These are phyloP conservation scores for Talaromyces liani DNA, from an alignment of 495 filamentous ascomycete genomes.

Conservation along the genomic window DNA sequence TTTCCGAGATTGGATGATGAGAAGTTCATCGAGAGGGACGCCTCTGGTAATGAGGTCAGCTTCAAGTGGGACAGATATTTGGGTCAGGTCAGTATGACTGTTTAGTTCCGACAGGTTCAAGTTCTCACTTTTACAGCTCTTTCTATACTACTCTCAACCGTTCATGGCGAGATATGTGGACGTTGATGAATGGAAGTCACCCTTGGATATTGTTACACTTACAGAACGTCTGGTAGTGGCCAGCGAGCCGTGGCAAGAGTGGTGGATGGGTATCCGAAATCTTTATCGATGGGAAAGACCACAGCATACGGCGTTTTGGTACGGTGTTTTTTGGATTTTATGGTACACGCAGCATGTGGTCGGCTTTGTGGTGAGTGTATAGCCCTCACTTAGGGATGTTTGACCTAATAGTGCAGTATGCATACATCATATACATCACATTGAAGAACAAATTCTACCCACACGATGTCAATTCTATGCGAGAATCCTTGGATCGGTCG, in stretches of 20 bases:
- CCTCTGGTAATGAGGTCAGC: slow-evolving; percentile 11
- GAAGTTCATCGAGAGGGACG: slow-evolving; percentile 19
- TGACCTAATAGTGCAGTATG: slow-evolving; percentile 12
- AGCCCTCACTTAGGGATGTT: not conserved
- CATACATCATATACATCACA: slow-evolving; percentile 30
- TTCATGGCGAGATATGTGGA: slow-evolving; percentile 38
- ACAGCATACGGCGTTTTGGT: slow-evolving; percentile 23
- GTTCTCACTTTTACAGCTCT: slow-evolving; percentile 19
- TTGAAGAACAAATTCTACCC: slow-evolving; percentile 27
- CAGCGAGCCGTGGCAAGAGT: slow-evolving; percentile 35
- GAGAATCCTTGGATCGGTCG: slow-evolving; percentile 22
- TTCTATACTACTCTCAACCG: slow-evolving; percentile 30
- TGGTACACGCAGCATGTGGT: slow-evolving; percentile 29
- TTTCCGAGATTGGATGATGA: slow-evolving; percentile 16
- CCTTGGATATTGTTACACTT: slow-evolving; percentile 23
- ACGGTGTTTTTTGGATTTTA: slow-evolving; percentile 25
- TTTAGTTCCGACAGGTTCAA: not conserved
- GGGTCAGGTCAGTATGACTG: slow-evolving; percentile 23
- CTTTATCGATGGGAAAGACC: slow-evolving; percentile 40
- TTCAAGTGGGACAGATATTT: slow-evolving; percentile 30
- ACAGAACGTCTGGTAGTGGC: slow-evolving; percentile 37
- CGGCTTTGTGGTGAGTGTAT: slow-evolving; percentile 26
- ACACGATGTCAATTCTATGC: slow-evolving; percentile 24
- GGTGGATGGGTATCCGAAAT: slow-evolving; percentile 25
- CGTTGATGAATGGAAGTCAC: slow-evolving; percentile 26